Base-by-base conservation (phyloP, 2,329 filamentous ascomycete genomes). In the Alternaria atra region DNA sequence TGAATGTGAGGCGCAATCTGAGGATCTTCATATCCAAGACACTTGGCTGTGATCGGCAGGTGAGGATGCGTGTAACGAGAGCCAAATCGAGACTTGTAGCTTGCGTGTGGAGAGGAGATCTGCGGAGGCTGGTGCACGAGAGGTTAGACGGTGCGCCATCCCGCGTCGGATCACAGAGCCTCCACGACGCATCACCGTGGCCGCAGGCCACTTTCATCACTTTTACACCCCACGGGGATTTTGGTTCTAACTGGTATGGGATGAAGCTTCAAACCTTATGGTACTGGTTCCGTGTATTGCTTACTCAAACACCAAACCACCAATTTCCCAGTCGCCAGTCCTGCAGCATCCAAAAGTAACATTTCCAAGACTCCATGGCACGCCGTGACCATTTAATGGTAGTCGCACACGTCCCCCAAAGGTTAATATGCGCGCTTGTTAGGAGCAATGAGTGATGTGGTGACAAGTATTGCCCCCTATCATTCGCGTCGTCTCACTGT, bases 1-100 rank as follows among this genome's bases (percentile, higher is more conserved):
- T 46, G 13, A 17, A 23, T 46, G 3, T 56, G 57, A 56, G 52
- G 57, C 57, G 57, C 57, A 60, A 44, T 32, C 53, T 25, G 23
- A 15, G 9, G 52, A 60, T 60, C 57, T 60, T 39, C 57, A 46
- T 44, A 9, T 43, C 57, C 57, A 60, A 60, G 57, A 56, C 39
- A 27, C 57, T 60, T 56, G 57, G 57, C 52, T 40, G 39, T 27
- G 46, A 60, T 60, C 46, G 46, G 17, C 46, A 56, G 46, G 44
- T 56, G 37, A 56, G 46, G 23, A 35, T 52, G 46, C 52, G 39
- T 42, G 54, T 56, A 42, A 27, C 44, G 48, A 17, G 52, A 56
- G 37, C 44, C 52, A 44, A 47, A 39, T 43, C 44, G 29, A 52
- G 35, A 44, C 44, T 51, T 37, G n/a, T n/a, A 50, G 57, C 29